Base-by-base conservation (phyloP, 2,329 filamentous ascomycete species). In the Alternaria sp. region DNA sequence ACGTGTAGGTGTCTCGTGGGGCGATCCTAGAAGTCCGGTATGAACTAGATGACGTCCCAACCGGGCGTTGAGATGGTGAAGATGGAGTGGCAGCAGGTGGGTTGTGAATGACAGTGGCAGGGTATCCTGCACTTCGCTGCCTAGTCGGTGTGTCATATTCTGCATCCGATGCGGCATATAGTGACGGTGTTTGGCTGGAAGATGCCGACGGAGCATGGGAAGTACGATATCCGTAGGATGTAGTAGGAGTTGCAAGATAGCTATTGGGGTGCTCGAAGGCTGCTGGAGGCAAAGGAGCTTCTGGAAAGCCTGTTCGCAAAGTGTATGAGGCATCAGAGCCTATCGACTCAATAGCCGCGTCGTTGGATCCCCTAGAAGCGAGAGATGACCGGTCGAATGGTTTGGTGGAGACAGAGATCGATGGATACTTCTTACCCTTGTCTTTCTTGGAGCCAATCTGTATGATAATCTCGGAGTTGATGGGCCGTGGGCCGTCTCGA, bases 301-400 rank as follows among this genome's bases (percentile, higher is more conserved):
- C 74, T n/a, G 72, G 70, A 14, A 67, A 72, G 4, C 74, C 74
- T 24, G 74, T 77, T 6, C 69, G 68, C 11, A 75, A 51, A 4
- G 67, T 67, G 50, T 70, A 71, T 5, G 73, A 75, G 13, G 65
- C 69, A 39, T 76, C 72, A 0, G 73, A 76, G 33, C 66, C 69
- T 26, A 67, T 65, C 7, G 71, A 75, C 2, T 77, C 72, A 24
- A 72, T 40, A 17, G 64, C 66, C 3, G 61, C 51, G 7, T 75
- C 72, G 40, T 66, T 69, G 4, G 70, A 72, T 7, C 45, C 60
- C 33, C 65, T 56, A 2, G 67, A 72, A 23, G 60, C 68, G 4
- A 70, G 54, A 7, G 74, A 76, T 0, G 68, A 61, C 4, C 73
- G 70, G 39, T 76, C 72, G 58, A 63, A 66, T 7, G 54, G 34